These are phyloP conservation scores for Amaranthus tricolor DNA, from an alignment of 179 eudicot genomes.

Conservation along the genomic window DNA sequence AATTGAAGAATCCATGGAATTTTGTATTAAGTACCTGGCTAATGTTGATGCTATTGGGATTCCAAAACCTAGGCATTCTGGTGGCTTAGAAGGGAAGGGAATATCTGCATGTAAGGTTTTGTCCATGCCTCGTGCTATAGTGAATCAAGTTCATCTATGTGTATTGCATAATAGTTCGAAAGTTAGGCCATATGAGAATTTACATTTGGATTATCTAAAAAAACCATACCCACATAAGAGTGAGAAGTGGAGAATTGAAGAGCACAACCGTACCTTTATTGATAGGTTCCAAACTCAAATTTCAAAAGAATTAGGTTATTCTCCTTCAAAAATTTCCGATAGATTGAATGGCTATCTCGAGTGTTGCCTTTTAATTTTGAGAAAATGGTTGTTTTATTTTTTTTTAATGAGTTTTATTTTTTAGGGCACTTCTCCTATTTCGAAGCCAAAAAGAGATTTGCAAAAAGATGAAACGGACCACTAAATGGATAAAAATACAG, in stretches of 20 bases:
- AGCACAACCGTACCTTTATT: conserved; percentile 11
- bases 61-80: neutral
- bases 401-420: too few relatives aligned
- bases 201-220: neutral
- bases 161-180: neutral
- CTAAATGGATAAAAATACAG: too few relatives aligned
- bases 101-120: neutral
- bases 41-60: neutral
- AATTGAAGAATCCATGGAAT: conserved; percentile 10
- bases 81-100: neutral
- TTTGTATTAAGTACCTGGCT: neutral
- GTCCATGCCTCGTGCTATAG: neutral
- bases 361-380: too few relatives aligned
- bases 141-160: neutral
- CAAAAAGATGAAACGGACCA: too few relatives aligned
- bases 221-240: neutral
- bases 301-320: neutral
- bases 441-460: too few relatives aligned
- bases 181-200: neutral
- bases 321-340: neutral
- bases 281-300: neutral
- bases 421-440: too few relatives aligned
- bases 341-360: conserved; percentile 2
- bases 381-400: too few relatives aligned
- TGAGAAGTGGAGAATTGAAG: neutral